phyloP scores from a whole-genome alignment of 2,329 filamentous ascomycete species.

The Colletotrichum sp. region DNA sequence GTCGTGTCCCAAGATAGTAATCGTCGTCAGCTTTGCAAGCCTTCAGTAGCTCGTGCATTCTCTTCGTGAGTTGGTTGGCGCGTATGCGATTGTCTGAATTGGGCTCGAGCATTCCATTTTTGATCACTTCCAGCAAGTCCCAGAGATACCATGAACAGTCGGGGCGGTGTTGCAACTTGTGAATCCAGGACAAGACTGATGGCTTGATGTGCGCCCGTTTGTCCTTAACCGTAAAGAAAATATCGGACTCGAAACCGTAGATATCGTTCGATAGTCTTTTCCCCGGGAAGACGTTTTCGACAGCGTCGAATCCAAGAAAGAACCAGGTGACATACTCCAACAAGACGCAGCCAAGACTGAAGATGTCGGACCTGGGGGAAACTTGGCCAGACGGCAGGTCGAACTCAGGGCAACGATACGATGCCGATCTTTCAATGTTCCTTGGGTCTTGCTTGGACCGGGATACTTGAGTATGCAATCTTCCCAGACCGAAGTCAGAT shows the following conservation, averaged over 20 bases:
- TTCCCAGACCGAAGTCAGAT: background rate
- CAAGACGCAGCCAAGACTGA: constrained; percentile 38
- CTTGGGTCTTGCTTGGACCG: background rate
- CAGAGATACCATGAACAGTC: background rate
- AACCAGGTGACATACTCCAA: constrained; percentile 41
- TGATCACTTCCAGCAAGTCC: background rate
- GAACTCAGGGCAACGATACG: constrained; percentile 44
- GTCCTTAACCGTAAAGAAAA: background rate
- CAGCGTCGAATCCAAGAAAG: constrained; percentile 25
- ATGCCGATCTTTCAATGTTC: constrained; percentile 24
- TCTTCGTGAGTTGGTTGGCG: background rate
- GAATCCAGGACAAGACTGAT: background rate
- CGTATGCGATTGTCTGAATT: background rate
- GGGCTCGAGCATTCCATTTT: background rate
- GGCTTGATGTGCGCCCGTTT: background rate
- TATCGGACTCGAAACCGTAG: background rate
- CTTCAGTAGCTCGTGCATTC: background rate
- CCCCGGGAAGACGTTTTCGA: constrained; percentile 15
- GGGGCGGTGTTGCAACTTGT: background rate
- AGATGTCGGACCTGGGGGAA: constrained; percentile 31
- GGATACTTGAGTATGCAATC: background rate
- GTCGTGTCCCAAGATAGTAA: background rate
- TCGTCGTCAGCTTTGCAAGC: background rate
- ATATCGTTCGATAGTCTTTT: background rate
- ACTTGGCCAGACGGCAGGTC: constrained; percentile 27